These are phyloP conservation scores for Chenopodium quinoa DNA, from an alignment of 148 eudicot species.

Conservation along the genomic window DNA sequence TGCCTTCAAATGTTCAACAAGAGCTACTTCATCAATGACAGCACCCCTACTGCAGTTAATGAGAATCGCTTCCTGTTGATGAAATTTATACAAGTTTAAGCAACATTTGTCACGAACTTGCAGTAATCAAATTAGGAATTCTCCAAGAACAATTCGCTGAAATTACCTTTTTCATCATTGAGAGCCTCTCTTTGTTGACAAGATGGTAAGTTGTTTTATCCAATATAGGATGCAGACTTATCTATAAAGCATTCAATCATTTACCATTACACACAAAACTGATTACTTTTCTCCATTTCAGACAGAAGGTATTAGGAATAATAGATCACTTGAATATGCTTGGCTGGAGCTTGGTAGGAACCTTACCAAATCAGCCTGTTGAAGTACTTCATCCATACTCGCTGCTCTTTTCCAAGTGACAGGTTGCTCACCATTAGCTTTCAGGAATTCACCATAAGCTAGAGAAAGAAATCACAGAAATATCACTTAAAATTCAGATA, in stretches of 20 bases:
- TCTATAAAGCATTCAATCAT: constrained; percentile 41
- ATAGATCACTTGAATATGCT: background rate
- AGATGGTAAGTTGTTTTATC: constrained; percentile 98
- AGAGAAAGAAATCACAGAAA: constrained; percentile 17
- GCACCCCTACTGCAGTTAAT: constrained; percentile 98
- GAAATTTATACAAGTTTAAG: constrained; percentile 6
- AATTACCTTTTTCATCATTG: constrained; percentile 87
- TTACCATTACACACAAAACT: background rate
- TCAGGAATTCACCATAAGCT: constrained; percentile 94
- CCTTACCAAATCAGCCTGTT: constrained; percentile 78
- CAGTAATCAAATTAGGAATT: background rate
- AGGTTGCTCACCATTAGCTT: constrained; percentile 87
- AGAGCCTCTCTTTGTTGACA: constrained; percentile 83
- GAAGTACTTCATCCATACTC: constrained; percentile 91
- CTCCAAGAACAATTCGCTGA: background rate
- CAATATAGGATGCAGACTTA: constrained; percentile 89
- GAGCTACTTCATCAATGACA: constrained; percentile 95
- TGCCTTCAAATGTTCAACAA: constrained; percentile 81
- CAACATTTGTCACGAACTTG: background rate
- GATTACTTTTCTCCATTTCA: background rate
- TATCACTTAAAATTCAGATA: background rate
- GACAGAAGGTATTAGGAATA: background rate
- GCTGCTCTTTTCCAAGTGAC: constrained; percentile 96
- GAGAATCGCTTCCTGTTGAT: constrained; percentile 79
- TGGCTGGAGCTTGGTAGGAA: constrained; percentile 1